Evolutionary conservation across 129 eudicot species (phyloP), one percentile per base, ranked within the genome.

Genomic region (Heracleum sosnowskyi): DNA sequence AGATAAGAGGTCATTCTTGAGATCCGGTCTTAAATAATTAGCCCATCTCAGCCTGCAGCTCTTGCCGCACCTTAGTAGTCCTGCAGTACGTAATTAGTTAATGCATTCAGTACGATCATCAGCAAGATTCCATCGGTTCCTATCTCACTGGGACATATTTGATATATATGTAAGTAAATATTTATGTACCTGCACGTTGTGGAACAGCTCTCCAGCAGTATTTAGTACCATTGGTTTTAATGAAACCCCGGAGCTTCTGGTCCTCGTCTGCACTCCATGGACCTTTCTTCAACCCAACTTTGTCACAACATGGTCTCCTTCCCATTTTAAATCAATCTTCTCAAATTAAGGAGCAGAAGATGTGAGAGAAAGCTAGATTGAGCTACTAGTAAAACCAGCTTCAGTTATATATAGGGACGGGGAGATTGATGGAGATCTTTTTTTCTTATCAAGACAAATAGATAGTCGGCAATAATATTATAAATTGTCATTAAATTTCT

Each of bases 21-120:
- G 33, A 57, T 26, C 66, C 4, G 66, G 66, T n/a, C 66, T 57
- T 22, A 57, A 26, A 57, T 57, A 57, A 26, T 57, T 57, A 2
- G 33, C 33, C 66, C 66, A 57, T 57, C 66, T 57, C 66, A 57
- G 66, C 66, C 66, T 57, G 64, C 64, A 57, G 31, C 64, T 57
- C 64, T 57, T 57, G 0, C 64, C 64, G 9, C 64, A 57, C 64
- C 64, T 57, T 57, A 57, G 31, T n/a, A 57, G 64, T 24, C 11
- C 64, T 57, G 64, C 64, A 57, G 7, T 57, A 57, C 40, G 40
- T 37, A 37, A 37, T 37, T 37, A 37, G 5, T 37, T 37, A 12
- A 45, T 44, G 53, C 53, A 17, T 13, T 18, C 20, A 45, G 45
- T 41, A 8, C 45, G 4, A 37, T 41, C 18, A 45, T 12, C 13